phyloP scores from a whole-genome alignment of 805 yeast genomes.

The Wilhelminamyces savonicus region DNA sequence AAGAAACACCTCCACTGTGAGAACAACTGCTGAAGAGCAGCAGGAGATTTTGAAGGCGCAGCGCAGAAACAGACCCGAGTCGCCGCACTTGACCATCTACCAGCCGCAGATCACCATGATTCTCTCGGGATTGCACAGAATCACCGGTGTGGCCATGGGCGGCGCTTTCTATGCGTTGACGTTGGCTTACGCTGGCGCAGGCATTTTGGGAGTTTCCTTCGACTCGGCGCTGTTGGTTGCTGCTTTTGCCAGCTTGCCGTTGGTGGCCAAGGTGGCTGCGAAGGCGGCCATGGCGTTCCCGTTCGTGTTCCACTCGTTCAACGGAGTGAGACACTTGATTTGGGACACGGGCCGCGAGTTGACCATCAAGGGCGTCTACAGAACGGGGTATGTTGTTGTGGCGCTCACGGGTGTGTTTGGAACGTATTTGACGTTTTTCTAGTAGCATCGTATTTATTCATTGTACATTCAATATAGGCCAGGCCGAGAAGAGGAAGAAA shows the following conservation, averaged over 20 bases:
- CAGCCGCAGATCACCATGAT: constrained; percentile 85
- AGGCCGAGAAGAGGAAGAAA: no score
- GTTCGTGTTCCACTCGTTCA: constrained; percentile 78
- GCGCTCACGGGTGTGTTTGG: constrained; percentile 59
- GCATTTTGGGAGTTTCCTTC: constrained; percentile 49
- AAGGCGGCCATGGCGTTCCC: constrained; percentile 76
- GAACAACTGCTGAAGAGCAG: constrained; percentile 57
- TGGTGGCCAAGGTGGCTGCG: constrained; percentile 50
- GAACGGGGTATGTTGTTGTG: constrained; percentile 82
- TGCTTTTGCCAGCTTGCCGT: constrained; percentile 58
- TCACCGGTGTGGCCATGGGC: constrained; percentile 81
- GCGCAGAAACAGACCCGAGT: constrained; percentile 80
- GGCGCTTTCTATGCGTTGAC: constrained; percentile 74
- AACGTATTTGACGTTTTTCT: constrained; percentile 46
- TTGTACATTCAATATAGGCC: constrained; percentile 1
- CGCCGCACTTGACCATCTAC: constrained; percentile 88
- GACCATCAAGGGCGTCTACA: constrained; percentile 80
- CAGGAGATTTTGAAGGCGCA: constrained; percentile 69
- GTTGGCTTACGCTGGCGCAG: constrained; percentile 64
- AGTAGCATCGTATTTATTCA: constrained; percentile 3
- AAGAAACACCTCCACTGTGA: constrained; percentile 26
- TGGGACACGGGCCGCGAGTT: constrained; percentile 90
- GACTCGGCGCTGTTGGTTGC: constrained; percentile 50
- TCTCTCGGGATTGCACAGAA: constrained; percentile 77
- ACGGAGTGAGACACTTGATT: constrained; percentile 87